These are phyloP conservation scores for Chrysanthemum makinoi DNA, from an alignment of 129 eudicot species.

Conservation along the genomic window DNA sequence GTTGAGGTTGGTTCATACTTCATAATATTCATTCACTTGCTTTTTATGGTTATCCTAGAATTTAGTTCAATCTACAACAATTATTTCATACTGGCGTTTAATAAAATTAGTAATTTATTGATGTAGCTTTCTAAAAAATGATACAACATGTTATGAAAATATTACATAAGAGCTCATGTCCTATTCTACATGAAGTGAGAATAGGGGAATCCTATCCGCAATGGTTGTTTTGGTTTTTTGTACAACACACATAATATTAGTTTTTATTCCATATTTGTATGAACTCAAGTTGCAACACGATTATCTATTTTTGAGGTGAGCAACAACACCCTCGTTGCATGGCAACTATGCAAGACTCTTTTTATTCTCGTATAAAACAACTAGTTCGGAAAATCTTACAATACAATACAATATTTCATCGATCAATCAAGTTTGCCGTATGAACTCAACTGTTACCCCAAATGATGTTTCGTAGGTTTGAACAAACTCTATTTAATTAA, in stretches of 20 bases:
- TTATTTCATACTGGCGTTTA: too few relatives aligned
- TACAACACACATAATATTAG: not conserved
- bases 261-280: conserved; percentile 22
- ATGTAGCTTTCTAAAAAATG: too few relatives aligned
- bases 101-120: too few relatives aligned
- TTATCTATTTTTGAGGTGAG: conserved; percentile 33
- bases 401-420: conserved; percentile 26
- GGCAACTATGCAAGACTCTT: conserved; percentile 22
- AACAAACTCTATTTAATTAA: conserved; percentile 2
- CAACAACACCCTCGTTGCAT: conserved; percentile 30
- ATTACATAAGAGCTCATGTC: not conserved
- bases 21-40: too few relatives aligned
- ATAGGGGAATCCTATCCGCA: not conserved
- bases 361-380: not conserved
- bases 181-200: not conserved
- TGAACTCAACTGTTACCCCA: conserved; percentile 27
- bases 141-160: too few relatives aligned
- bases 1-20: too few relatives aligned
- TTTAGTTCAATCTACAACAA: too few relatives aligned
- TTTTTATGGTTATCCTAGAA: too few relatives aligned
- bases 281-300: not conserved
- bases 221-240: conserved; percentile 7
- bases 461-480: conserved; percentile 28
- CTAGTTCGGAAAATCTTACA: conserved; percentile 8
- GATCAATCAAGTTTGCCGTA: conserved; percentile 33